Evolutionary conservation across 2,329 filamentous ascomycete species (phyloP).

Genomic region (Pseudogymnoascus sp.): DNA sequence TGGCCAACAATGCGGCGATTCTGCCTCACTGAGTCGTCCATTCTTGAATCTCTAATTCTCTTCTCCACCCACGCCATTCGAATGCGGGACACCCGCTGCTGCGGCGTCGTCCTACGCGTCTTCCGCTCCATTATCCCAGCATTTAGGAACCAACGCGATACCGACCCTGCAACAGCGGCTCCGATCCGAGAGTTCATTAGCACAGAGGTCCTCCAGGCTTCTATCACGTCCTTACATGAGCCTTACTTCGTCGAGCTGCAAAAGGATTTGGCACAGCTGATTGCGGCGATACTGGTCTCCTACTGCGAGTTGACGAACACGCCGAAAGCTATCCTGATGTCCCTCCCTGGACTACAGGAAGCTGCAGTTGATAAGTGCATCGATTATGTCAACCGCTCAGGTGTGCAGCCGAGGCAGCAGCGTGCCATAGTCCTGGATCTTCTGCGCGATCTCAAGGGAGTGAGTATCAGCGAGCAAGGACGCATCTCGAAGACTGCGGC

Average conservation of each 20-base stretch:
- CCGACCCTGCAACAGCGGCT: slow-evolving; percentile 29
- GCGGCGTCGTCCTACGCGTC: slow-evolving; percentile 77
- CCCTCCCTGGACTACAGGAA: slow-evolving; percentile 67
- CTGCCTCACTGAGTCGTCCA: slow-evolving; percentile 66
- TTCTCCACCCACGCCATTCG: slow-evolving; percentile 88
- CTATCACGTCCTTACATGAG: slow-evolving; percentile 85
- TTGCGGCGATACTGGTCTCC: slow-evolving; percentile 74
- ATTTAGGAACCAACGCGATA: slow-evolving; percentile 39
- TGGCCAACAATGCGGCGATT: slow-evolving; percentile 68
- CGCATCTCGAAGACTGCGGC: slow-evolving; percentile 58
- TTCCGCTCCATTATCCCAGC: slow-evolving; percentile 78
- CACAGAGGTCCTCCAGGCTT: slow-evolving; percentile 80
- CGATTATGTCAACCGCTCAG: slow-evolving; percentile 50
- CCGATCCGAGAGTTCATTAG: slow-evolving; percentile 83
- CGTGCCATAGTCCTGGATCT: slow-evolving; percentile 76
- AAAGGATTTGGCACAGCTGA: slow-evolving; percentile 80
- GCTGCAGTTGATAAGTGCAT: slow-evolving; percentile 60
- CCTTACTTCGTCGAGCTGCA: slow-evolving; percentile 96
- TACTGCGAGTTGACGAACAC: slow-evolving; percentile 65
- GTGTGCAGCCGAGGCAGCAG: slow-evolving; percentile 64
- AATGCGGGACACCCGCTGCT: slow-evolving; percentile 84
- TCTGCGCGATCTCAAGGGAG: slow-evolving; percentile 76
- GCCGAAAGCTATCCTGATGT: slow-evolving; percentile 68
- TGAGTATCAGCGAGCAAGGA: slow-evolving; percentile 89
- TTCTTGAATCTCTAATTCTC: slow-evolving; percentile 81